Conservation (phyloP, 2,329 filamentous ascomycete genomes). For the Fusarium citri region DNA sequence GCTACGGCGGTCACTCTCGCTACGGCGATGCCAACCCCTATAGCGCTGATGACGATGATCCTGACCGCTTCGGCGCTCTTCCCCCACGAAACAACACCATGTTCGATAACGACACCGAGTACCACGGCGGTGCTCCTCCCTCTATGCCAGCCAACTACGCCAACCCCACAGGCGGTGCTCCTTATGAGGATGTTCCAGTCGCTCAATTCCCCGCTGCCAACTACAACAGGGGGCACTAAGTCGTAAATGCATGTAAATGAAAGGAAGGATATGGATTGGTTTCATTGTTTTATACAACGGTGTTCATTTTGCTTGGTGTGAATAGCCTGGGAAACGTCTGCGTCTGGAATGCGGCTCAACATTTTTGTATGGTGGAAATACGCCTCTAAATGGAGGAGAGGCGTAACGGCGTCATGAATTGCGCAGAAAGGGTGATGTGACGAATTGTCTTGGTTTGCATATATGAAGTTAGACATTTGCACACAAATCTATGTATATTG, state of each 20-base stretch:
- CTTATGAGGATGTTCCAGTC: slow-evolving; percentile 52
- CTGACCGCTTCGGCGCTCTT: slow-evolving; percentile 54
- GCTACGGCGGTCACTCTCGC: slow-evolving; percentile 46
- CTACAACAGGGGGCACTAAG: slow-evolving; percentile 64
- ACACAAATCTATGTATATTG: slow-evolving; percentile 10
- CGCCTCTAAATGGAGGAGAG: slow-evolving; percentile 38
- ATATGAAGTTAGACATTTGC: slow-evolving; percentile 29
- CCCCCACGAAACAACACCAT: slow-evolving; percentile 55
- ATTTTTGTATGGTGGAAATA: slow-evolving; percentile 41
- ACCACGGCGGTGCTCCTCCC: slow-evolving; percentile 49
- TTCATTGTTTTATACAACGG: slow-evolving; percentile 33
- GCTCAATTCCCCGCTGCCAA: slow-evolving; percentile 68
- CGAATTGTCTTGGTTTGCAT: slow-evolving; percentile 28
- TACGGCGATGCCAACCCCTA: slow-evolving; percentile 56
- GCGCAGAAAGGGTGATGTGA: slow-evolving; percentile 32
- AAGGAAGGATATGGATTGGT: slow-evolving; percentile 41
- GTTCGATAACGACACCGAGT: slow-evolving; percentile 65
- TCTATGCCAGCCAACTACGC: slow-evolving; percentile 44
- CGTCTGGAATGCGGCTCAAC: slow-evolving; percentile 32
- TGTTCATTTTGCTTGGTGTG: slow-evolving; percentile 35
- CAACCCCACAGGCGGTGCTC: slow-evolving; percentile 41
- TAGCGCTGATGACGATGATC: slow-evolving; percentile 55
- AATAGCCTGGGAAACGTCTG: slow-evolving; percentile 34
- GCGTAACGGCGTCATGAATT: slow-evolving; percentile 43
- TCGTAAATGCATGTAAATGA: slow-evolving; percentile 33